Base-by-base conservation (phyloP, 257 asterid genomes). In the Gentiana dahurica region DNA sequence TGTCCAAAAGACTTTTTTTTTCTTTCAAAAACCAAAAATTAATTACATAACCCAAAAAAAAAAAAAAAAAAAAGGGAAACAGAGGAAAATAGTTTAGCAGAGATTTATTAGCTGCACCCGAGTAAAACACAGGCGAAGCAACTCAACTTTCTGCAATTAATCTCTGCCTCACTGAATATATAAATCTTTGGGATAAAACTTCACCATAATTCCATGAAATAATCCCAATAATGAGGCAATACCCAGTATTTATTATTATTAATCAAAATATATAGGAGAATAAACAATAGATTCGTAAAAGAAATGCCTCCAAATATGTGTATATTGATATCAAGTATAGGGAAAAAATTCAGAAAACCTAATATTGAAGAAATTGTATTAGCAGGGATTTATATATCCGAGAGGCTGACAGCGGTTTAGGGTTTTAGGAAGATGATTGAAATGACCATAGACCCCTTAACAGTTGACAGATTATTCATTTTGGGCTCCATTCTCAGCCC, bases 141-240 rank as follows among this genome's bases (percentile, higher is more conserved):
- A 87, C 95, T 87, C 96, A 87, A 85, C 95, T 58, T 35, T 64
- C 81, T 69, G 90, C 85, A 15, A 5, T 2, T 32, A 36, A 44
- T 75, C 51, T 75, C 33, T 57, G 77, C 80, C 80, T 51, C 58
- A 2, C 51, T 1, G 10, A 34, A 24, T 32, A 13, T 11, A 54
- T 35, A 8, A 15, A 55, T 55, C 49, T 3, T 55, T 47, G 46
- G 46, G 9, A 10, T 1, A 55, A 55, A n/a, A 33, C 39, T 47
- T 39, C 49, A 55, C 4, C 41, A 54, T 38, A 11, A 55, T 8
- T 12, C 13, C 32, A 55, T 6, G 15, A 47, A 55, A 49, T n/a
- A 3, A n/a, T 3, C 60, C 49, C 46, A 4, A 55, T 8, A 15
- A 55, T 7, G 60, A 55, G 60, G 60, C 60, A 55, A 39, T 38